Evolutionary conservation across 2,329 filamentous ascomycete genomes (phyloP), one percentile per base, ranked within the genome.

Genomic region (Alternaria conjuncta): DNA sequence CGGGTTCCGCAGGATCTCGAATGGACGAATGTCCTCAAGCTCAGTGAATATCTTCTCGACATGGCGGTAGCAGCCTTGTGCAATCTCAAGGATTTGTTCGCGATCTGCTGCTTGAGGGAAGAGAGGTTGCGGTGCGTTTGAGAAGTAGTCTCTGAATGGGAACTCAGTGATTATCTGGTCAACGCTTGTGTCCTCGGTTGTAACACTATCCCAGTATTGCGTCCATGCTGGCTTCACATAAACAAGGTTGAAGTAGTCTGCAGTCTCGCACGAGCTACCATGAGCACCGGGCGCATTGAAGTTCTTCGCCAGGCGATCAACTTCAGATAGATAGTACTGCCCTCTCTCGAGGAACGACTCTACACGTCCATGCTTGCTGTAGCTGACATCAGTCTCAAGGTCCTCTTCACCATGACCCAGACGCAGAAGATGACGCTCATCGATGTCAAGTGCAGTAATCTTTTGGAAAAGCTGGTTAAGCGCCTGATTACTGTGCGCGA

Each of bases 381-480:
- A 98, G 79, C 88, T 97, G 18, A 87, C 88, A 72, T 96, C 91
- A 0, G 92, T 94, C 62, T 93, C 91, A 6, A 98, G 86, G 60
- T 98, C 96, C 76, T 97, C 96, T 79, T 99, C 96, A 44, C 96
- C 96, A 78, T 97, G 96, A 36, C 96, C 96, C 36, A 99, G 86
- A 63, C 96, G 91, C 56, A 99, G 85, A 62, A 99, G 86, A 83
- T 99, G 96, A 43, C 96, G 90, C 80, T 96, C 92, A 75, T 99
- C 96, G 70, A 99, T 98, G 73, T 98, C 94, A 26, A 99, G 85
- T 6, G 92, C 92, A n/a, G 95, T 91, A 65, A 99, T 99, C 83
- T 99, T 99, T 73, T 96, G 92, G 82, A 99, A 99, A 2, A 99
- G 86, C 78, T 99, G 96, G 75, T 99, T 99, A 10, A 99, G 84